Evolutionary conservation across 805 yeast genomes (phyloP).

Genomic region (Metschnikowia dekortorum): DNA sequence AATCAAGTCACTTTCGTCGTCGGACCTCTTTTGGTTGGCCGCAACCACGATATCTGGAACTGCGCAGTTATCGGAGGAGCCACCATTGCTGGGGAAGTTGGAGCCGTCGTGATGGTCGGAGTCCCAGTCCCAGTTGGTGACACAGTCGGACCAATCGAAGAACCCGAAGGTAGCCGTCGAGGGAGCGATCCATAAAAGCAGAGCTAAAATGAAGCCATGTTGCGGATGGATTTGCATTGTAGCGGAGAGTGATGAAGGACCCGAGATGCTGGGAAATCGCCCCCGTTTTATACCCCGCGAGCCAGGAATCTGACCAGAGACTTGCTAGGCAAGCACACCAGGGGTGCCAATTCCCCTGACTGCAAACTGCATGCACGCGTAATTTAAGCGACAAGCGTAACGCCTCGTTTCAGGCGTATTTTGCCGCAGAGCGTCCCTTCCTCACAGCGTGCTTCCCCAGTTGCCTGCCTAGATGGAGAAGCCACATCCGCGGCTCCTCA

Average conservation of each 20-base stretch:
- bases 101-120: not conserved
- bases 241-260: not conserved
- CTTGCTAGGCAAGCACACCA: not conserved
- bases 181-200: conserved; percentile 2
- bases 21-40: not conserved
- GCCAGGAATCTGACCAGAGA: not conserved
- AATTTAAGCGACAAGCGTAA: not conserved
- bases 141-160: not conserved
- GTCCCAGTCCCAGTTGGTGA: conserved; percentile 1
- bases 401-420: not conserved
- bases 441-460: not conserved
- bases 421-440: not conserved
- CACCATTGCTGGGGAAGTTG: not conserved
- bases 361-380: not conserved
- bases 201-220: not conserved
- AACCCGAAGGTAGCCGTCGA: conserved; percentile 1
- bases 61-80: not conserved
- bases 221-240: conserved; percentile 1
- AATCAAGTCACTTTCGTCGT: not conserved
- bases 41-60: not conserved
- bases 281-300: not conserved
- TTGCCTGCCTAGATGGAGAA: not conserved
- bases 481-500: not conserved
- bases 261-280: not conserved
- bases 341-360: not conserved